Base-by-base conservation (phyloP, 2,329 filamentous ascomycete genomes). In the Hymenoscyphus linearis region DNA sequence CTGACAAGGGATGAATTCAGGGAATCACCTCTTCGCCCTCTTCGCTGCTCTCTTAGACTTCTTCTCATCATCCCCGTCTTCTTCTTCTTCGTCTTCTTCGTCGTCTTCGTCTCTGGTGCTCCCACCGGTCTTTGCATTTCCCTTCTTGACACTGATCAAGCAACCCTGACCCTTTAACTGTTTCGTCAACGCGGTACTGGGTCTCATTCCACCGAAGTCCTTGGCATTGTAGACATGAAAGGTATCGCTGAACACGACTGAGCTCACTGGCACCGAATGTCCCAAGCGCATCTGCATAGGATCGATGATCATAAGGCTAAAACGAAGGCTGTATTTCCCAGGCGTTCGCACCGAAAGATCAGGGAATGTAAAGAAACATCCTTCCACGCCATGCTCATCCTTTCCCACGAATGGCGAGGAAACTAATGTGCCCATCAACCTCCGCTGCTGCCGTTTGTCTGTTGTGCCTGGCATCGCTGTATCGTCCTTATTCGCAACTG, bases 361-460 rank as follows among this genome's bases (percentile, higher is more conserved):
- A 0, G 89, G 88, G 71, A 95, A 95, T 72, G 89, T 91, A 74
- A 93, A 95, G 78, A 93, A 95, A 70, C 88, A 91, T 1, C 90
- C 90, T 65, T 91, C 87, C 25, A 83, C 75, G 58, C 85, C 85
- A 58, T 85, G 79, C 69, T 93, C 89, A 71, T 95, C 90, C 59
- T 84, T 80, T 7, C 89, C 90, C 5, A 90, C 85, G 66, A 91
- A 93, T 0, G 90, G 87, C 0, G 87, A 90, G 6, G 88, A 85
- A 3, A 93, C 89, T 7, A 91, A 76, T 7, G 89, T 89, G 18
- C 90, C 90, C 88, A 93, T 93, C 47, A 95, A 77, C 27, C 89
- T 82, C 53, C 89, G 83, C 64, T 90, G 90, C 61, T 88, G 85
- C 52, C 87, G 82, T 68, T 85, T 85, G 68, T 91, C 88, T 4